Percentiles rank a stretch among this genome's conserved stretches.
These are phyloP conservation scores for Suillus variegatus DNA, from an alignment of 768 basidiomycete species.

Conservation along the genomic window DNA sequence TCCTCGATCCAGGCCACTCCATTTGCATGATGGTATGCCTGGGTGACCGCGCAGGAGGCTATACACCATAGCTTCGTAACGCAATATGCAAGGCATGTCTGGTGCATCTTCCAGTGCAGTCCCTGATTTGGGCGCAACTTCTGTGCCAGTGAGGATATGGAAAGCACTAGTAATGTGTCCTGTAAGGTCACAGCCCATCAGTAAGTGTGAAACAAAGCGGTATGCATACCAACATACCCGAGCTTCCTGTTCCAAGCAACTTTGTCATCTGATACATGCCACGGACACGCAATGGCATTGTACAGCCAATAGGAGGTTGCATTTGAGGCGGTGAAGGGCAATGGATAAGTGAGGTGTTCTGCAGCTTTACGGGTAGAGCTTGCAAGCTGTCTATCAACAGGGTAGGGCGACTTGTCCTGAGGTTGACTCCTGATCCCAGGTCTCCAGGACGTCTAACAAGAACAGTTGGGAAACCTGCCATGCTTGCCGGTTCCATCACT, in stretches of 20 bases:
- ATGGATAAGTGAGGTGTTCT: background rate
- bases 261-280: too few species aligned
- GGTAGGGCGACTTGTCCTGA: slow-evolving; percentile 2
- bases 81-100: slow-evolving; percentile 7
- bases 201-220: background rate
- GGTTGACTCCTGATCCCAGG: slow-evolving; percentile 4
- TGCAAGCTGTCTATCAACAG: background rate
- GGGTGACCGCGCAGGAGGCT: slow-evolving; percentile 11
- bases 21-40: slow-evolving; percentile 17
- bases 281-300: background rate
- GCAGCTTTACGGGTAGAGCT: background rate
- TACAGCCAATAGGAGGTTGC: background rate
- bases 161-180: slow-evolving; percentile 11
- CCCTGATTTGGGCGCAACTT: slow-evolving; percentile 19
- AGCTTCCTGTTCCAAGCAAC: background rate
- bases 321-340: background rate
- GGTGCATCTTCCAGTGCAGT: background rate
- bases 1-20: slow-evolving; percentile 16
- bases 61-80: slow-evolving; percentile 20
- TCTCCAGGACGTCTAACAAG: background rate
- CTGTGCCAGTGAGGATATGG: slow-evolving; percentile 11
- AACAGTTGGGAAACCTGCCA: background rate
- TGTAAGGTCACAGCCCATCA: background rate
- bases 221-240: background rate
- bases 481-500: slow-evolving; percentile 4